Conservation (phyloP, 176 grass and related monocot species). For the Canna indica region DNA sequence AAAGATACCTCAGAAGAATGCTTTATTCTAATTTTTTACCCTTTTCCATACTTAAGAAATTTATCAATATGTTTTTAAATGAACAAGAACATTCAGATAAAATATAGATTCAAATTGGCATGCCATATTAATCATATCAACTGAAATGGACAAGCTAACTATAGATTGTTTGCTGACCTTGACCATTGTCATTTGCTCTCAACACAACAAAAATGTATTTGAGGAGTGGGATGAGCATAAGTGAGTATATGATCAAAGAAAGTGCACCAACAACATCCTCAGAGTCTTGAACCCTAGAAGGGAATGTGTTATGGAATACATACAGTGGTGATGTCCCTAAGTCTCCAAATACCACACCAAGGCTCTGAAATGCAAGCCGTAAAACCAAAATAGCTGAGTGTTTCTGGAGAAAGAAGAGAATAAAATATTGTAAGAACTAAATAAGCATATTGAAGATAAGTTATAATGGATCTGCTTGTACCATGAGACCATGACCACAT, state of each 20-base stretch:
- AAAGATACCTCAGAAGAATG: too few species aligned
- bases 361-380: slow-evolving; percentile 59
- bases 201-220: slow-evolving; percentile 82
- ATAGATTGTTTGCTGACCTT: slow-evolving; percentile 38
- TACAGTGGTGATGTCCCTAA: slow-evolving; percentile 82
- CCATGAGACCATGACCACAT: too few species aligned
- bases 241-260: slow-evolving; percentile 75
- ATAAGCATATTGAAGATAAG: background rate
- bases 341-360: slow-evolving; percentile 74
- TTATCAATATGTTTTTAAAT: too few species aligned
- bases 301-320: slow-evolving; percentile 78
- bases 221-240: slow-evolving; percentile 69
- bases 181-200: slow-evolving; percentile 70
- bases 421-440: background rate
- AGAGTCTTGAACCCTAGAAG: slow-evolving; percentile 39
- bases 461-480: too few species aligned
- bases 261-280: slow-evolving; percentile 82
- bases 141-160: too few species aligned
- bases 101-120: too few species aligned
- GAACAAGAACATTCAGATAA: too few species aligned
- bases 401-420: background rate
- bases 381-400: slow-evolving; percentile 1
- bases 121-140: slow-evolving; percentile 8
- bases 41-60: too few species aligned
- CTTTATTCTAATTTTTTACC: too few species aligned